A percentile compares a stretch with the other conserved stretches of the same genome.
phyloP scores from a whole-genome alignment of 495 filamentous ascomycete genomes.

The Clohesyomyces aquaticus region DNA sequence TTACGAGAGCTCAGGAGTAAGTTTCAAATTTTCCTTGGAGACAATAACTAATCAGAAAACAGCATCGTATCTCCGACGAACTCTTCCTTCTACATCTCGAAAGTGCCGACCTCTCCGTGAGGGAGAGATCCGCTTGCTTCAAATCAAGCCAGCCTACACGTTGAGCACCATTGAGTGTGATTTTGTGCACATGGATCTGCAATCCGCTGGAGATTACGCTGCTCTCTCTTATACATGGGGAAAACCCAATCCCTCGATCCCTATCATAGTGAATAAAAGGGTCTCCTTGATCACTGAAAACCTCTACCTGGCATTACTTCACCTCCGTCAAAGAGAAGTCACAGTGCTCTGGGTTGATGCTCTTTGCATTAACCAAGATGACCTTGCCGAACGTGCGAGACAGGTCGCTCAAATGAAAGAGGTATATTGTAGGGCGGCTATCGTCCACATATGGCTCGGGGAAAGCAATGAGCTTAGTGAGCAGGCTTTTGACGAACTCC shows the following conservation, averaged over 20 bases:
- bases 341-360: background rate
- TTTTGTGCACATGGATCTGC: background rate
- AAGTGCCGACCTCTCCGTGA: background rate
- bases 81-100: constrained; percentile 1
- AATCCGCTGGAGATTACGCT: background rate
- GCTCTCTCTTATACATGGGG: background rate
- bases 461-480: constrained; percentile 1
- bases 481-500: background rate
- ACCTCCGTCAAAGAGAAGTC: background rate
- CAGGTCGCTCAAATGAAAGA: constrained; percentile 1
- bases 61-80: constrained; percentile 1
- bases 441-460: background rate
- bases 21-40: background rate
- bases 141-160: background rate
- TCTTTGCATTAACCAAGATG: background rate
- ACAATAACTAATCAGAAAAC: background rate
- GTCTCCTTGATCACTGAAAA: constrained; percentile 1
- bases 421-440: constrained; percentile 1
- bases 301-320: background rate
- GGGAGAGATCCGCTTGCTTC: background rate
- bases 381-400: background rate
- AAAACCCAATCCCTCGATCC: background rate
- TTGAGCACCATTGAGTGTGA: background rate
- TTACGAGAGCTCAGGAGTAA: background rate
- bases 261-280: background rate